phyloP scores from a whole-genome alignment of 768 basidiomycete genomes.

The Suillus fuscotomentosus region DNA sequence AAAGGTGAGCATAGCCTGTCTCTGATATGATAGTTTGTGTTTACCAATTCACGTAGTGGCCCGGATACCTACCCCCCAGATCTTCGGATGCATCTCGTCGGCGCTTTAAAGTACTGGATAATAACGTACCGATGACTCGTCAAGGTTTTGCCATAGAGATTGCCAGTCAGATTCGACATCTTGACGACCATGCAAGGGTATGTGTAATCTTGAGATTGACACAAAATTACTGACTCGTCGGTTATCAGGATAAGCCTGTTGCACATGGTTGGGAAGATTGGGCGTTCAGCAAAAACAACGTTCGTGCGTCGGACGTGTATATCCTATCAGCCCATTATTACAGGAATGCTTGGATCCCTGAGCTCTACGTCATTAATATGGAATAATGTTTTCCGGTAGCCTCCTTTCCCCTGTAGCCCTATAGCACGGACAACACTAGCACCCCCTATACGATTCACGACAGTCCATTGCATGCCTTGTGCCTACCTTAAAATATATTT shows the following conservation, averaged over 20 bases:
- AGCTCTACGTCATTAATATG: slow-evolving; percentile 23
- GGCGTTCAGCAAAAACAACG: slow-evolving; percentile 15
- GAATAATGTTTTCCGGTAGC: slow-evolving; percentile 4
- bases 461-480: not conserved
- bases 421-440: too few species aligned
- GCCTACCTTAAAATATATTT: not conserved
- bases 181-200: not conserved
- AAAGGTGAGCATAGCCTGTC: slow-evolving; percentile 12
- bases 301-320: slow-evolving; percentile 16
- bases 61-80: slow-evolving; percentile 14
- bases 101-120: slow-evolving; percentile 12
- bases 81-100: slow-evolving; percentile 9
- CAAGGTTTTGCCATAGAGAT: slow-evolving; percentile 14
- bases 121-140: slow-evolving; percentile 15
- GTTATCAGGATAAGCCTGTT: not conserved
- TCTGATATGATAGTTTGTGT: not conserved
- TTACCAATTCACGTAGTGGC: slow-evolving; percentile 17
- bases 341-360: slow-evolving; percentile 26
- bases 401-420: not conserved
- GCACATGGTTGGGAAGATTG: slow-evolving; percentile 18
- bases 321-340: slow-evolving; percentile 27
- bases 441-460: not conserved
- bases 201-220: not conserved
- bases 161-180: not conserved
- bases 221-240: not conserved